Evolutionary conservation across 2,329 filamentous ascomycete species (phyloP).

Genomic region (Colletotrichum graminicola): DNA sequence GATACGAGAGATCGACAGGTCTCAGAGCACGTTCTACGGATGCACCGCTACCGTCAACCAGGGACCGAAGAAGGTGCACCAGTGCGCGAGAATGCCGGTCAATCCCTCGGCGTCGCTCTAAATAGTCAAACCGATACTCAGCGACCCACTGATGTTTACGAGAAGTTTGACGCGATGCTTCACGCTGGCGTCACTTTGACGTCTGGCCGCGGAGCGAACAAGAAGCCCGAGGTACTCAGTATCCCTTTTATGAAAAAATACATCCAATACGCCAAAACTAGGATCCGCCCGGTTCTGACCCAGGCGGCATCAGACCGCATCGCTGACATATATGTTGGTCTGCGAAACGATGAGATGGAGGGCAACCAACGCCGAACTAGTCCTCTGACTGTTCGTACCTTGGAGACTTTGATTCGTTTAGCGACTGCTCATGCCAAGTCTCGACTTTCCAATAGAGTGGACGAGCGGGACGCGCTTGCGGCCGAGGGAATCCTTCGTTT

Average conservation of each 20-base stretch:
- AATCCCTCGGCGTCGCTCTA: constrained; percentile 88
- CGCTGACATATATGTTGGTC: constrained; percentile 87
- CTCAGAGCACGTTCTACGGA: constrained; percentile 95
- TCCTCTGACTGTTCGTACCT: constrained; percentile 94
- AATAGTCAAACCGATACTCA: constrained; percentile 81
- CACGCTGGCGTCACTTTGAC: constrained; percentile 89
- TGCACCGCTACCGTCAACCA: constrained; percentile 94
- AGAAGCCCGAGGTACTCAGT: constrained; percentile 88
- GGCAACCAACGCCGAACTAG: constrained; percentile 94
- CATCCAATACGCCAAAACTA: constrained; percentile 95
- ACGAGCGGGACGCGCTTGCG: constrained; percentile 87
- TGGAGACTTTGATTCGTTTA: constrained; percentile 98
- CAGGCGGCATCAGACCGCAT: constrained; percentile 94
- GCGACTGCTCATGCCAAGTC: constrained; percentile 96
- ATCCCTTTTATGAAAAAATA: constrained; percentile 99
- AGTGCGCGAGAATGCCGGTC: constrained; percentile 86
- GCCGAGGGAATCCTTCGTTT: constrained; percentile 93
- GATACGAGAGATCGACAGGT: constrained; percentile 91
- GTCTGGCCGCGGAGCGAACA: constrained; percentile 78
- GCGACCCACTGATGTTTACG: constrained; percentile 87
- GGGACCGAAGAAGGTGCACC: constrained; percentile 95
- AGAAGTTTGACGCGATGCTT: constrained; percentile 96
- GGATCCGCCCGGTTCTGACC: constrained; percentile 90
- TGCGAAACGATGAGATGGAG: constrained; percentile 96
- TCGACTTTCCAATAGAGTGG: constrained; percentile 86